Evolutionary conservation across 1,284 basidiomycete species (phyloP).

Genomic region (Malassezia japonica): DNA sequence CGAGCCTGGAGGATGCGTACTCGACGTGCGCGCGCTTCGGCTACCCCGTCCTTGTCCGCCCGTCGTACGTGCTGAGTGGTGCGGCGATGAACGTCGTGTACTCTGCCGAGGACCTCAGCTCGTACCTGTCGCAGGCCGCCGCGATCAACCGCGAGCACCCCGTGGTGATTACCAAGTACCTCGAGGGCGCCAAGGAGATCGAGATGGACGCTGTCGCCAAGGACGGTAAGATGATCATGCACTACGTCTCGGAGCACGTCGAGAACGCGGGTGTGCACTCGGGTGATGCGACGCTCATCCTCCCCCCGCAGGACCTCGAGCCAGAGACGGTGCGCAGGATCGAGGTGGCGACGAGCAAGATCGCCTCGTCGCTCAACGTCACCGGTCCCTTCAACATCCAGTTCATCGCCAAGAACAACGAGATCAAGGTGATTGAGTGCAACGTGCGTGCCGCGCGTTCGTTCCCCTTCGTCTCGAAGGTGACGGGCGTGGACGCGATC

Average conservation of each 20-base stretch:
- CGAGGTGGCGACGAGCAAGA: constrained; percentile 91
- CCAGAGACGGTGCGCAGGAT: constrained; percentile 91
- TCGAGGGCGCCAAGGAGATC: constrained; percentile 98
- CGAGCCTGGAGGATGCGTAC: constrained; percentile 77
- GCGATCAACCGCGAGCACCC: constrained; percentile 94
- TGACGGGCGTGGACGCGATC: constrained; percentile 91
- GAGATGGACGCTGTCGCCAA: constrained; percentile 98
- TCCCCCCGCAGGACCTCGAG: constrained; percentile 94
- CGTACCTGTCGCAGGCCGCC: constrained; percentile 88
- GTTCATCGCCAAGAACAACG: constrained; percentile 99
- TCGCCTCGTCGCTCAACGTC: constrained; percentile 85
- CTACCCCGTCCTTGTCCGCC: constrained; percentile 90
- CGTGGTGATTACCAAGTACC: constrained; percentile 97
- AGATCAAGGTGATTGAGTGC: constrained; percentile 99
- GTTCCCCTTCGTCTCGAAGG: constrained; percentile 98
- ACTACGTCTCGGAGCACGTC: constrained; percentile 98
- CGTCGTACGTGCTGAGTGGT: constrained; percentile 93
- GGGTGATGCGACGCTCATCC: constrained; percentile 92
- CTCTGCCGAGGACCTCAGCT: constrained; percentile 76
- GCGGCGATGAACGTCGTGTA: constrained; percentile 99
- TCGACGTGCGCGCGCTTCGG: constrained; percentile 51
- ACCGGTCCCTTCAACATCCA: constrained; percentile 99
- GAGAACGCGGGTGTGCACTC: constrained; percentile 98
- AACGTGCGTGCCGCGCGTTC: constrained; percentile 94
- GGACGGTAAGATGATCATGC: constrained; percentile 96